Percentiles rank a stretch among this genome's conserved stretches.
These are phyloP conservation scores for Paramyrothecium roridum DNA, from an alignment of 2,329 filamentous ascomycete species.

Conservation along the genomic window DNA sequence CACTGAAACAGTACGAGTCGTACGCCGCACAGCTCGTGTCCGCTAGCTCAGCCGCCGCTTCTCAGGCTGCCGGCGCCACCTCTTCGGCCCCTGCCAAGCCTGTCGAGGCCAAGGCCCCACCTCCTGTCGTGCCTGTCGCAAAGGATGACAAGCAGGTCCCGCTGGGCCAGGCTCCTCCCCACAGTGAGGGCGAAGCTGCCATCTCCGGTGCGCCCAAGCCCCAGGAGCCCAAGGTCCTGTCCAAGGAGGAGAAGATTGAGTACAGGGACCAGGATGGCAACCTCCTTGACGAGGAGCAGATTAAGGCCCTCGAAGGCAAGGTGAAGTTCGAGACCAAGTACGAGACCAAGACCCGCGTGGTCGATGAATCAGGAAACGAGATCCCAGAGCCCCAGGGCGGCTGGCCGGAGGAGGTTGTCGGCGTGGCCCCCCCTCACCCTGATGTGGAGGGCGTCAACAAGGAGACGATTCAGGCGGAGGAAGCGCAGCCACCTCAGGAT, in stretches of 20 bases:
- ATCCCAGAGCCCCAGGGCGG: conserved; percentile 47
- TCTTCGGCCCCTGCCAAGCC: conserved; percentile 22
- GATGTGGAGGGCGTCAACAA: conserved; percentile 59
- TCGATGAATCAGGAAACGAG: conserved; percentile 79
- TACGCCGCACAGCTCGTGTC: neutral
- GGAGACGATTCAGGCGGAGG: conserved; percentile 48
- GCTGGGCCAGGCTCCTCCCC: conserved; percentile 15
- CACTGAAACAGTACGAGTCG: conserved; percentile 44
- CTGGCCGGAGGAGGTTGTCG: conserved; percentile 30
- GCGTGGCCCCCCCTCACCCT: conserved; percentile 56
- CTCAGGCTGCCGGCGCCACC: conserved; percentile 14
- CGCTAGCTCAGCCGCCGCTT: neutral
- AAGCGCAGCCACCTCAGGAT: conserved; percentile 36
- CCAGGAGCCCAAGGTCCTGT: conserved; percentile 45
- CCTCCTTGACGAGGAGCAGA: conserved; percentile 77
- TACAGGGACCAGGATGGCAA: conserved; percentile 96
- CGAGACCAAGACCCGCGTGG: conserved; percentile 85
- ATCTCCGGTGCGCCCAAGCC: conserved; percentile 50
- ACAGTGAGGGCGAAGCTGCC: conserved; percentile 23
- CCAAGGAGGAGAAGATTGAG: conserved; percentile 78
- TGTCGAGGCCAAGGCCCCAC: conserved; percentile 6
- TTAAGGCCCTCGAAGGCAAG: conserved; percentile 82
- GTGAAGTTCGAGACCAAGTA: conserved; percentile 95
- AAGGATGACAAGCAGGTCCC: conserved; percentile 19
- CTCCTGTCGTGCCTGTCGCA: conserved; percentile 6